These are phyloP conservation scores for Talaromyces sp. DNA, from an alignment of 2,329 filamentous ascomycete genomes.

Conservation along the genomic window DNA sequence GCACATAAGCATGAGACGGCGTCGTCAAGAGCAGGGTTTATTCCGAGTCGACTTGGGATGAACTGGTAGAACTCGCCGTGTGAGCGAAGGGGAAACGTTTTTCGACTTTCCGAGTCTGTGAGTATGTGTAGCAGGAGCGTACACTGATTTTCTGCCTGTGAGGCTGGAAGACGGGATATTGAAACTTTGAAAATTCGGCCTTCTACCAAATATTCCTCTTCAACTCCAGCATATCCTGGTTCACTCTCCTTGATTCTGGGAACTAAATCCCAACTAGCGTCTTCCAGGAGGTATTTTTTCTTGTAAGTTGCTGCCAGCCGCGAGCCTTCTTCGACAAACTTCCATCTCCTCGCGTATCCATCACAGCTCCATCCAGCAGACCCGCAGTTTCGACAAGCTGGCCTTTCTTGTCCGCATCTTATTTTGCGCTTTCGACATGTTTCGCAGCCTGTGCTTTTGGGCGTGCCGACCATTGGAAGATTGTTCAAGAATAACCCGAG, in stretches of 20 bases:
- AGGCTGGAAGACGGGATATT: not conserved
- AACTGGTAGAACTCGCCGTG: slow-evolving; percentile 6
- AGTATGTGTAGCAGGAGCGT: slow-evolving; percentile 1
- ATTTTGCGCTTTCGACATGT: slow-evolving; percentile 5
- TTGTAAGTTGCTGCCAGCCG: slow-evolving; percentile 2
- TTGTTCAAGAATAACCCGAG: not conserved
- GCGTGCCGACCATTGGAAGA: slow-evolving; percentile 5
- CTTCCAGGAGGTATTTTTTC: slow-evolving; percentile 9
- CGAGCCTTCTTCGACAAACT: slow-evolving; percentile 4
- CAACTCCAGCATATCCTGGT: not conserved
- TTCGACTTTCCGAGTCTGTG: not conserved
- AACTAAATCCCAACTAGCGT: not conserved
- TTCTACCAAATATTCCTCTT: not conserved
- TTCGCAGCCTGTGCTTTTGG: slow-evolving; percentile 3
- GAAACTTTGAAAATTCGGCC: not conserved
- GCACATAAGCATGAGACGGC: slow-evolving; percentile 3
- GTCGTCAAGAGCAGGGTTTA: slow-evolving; percentile 3
- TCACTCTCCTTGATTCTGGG: not conserved
- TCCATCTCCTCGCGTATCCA: slow-evolving; percentile 5
- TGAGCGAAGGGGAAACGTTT: slow-evolving; percentile 2
- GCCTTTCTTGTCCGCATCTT: slow-evolving; percentile 8
- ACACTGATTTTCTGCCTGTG: not conserved
- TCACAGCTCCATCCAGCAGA: slow-evolving; percentile 4
- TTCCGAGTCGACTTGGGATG: slow-evolving; percentile 2
- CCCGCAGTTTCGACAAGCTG: not conserved